Percentiles rank a stretch among this genome's conserved stretches.
These are phyloP conservation scores for Globisporangium paddicum DNA, from an alignment of 352 stramenopile species.

Conservation along the genomic window DNA sequence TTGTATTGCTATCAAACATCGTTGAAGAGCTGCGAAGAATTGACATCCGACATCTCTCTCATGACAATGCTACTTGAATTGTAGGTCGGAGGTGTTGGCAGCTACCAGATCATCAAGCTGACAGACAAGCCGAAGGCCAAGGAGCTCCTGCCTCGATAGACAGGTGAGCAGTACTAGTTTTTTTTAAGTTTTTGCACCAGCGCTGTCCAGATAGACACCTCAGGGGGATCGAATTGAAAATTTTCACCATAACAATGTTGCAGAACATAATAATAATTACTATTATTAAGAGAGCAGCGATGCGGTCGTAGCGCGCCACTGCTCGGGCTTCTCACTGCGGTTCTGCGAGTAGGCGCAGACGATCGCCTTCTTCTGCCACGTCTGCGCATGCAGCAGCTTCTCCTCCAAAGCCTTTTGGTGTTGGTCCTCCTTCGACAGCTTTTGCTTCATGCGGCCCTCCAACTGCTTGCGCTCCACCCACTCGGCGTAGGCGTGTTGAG, in stretches of 20 bases:
- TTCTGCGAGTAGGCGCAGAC: constrained; percentile 74
- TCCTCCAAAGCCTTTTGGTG: constrained; percentile 21
- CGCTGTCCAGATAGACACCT: not conserved
- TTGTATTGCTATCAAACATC: too few species aligned
- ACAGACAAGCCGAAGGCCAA: constrained; percentile 34
- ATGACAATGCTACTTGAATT: not conserved
- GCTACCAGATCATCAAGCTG: constrained; percentile 80
- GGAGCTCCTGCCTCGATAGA: constrained; percentile 7
- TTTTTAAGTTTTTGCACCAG: not conserved
- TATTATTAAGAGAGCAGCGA: constrained; percentile 8
- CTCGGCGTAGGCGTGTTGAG: constrained; percentile 19
- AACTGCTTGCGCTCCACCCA: constrained; percentile 45
- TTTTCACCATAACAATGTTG: too few species aligned
- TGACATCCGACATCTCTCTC: constrained; percentile 4
- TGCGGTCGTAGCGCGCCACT: constrained; percentile 5
- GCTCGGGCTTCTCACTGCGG: not conserved
- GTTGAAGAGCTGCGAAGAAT: not conserved
- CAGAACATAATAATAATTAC: too few species aligned
- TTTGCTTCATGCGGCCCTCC: constrained; percentile 41
- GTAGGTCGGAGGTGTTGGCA: constrained; percentile 61
- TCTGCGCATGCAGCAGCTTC: constrained; percentile 31
- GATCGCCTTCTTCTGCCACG: constrained; percentile 60
- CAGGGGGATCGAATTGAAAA: too few species aligned
- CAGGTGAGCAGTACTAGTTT: not conserved
- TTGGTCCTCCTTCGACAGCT: constrained; percentile 23